Conservation (phyloP, 257 asterid species). For the Galeopsis tetrahit region DNA sequence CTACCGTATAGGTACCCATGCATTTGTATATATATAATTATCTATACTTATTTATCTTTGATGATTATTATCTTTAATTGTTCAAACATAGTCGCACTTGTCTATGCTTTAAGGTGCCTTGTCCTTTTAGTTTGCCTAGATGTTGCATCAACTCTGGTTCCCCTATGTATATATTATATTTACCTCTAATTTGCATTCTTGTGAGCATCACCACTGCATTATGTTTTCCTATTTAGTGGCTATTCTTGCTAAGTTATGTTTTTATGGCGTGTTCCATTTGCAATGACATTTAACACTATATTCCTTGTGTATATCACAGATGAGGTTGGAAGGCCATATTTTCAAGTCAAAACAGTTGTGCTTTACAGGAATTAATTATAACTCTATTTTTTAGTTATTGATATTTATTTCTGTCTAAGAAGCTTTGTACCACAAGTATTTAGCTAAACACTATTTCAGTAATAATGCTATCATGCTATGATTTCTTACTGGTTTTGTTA, state of each 20-base stretch:
- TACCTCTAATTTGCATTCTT: constrained; percentile 25
- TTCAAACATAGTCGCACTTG: not conserved
- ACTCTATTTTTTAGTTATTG: constrained; percentile 4
- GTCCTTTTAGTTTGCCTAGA: constrained; percentile 20
- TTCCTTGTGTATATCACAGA: not conserved
- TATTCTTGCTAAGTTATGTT: constrained; percentile 17
- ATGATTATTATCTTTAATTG: constrained; percentile 1
- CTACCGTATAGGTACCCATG: not conserved
- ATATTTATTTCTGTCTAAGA: constrained; percentile 12
- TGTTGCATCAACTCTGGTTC: not conserved
- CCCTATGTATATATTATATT: constrained; percentile 1
- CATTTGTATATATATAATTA: not conserved
- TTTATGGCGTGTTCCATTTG: constrained; percentile 12
- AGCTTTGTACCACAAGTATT: constrained; percentile 21
- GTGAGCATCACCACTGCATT: constrained; percentile 1
- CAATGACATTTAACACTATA: constrained; percentile 12
- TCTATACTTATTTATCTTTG: not conserved
- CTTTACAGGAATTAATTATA: constrained; percentile 20
- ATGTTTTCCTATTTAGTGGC: constrained; percentile 14
- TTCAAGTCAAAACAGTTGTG: constrained; percentile 11
- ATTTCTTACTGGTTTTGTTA: constrained; percentile 23
- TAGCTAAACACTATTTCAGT: constrained; percentile 14
- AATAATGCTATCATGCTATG: constrained; percentile 28
- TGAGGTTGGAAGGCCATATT: constrained; percentile 24
- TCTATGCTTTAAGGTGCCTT: not conserved